Percentiles rank a stretch among this genome's conserved stretches.
Evolutionary conservation across 176 grass and related monocot genomes (phyloP).

Genomic region (Avena eriantha): DNA sequence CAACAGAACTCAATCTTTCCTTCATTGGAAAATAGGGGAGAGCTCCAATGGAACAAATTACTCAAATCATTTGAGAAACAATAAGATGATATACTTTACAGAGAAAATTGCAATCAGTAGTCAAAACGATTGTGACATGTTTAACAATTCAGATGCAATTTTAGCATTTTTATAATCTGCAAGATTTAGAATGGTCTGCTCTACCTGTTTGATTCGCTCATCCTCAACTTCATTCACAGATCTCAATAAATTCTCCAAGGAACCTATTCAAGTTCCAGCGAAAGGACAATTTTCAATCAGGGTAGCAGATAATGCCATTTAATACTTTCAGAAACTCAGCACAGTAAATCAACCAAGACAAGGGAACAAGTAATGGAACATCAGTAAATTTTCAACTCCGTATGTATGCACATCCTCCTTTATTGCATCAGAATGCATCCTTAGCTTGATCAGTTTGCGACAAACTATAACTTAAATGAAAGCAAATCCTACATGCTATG

Average conservation of each 20-base stretch:
- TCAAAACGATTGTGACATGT: conserved; percentile 20
- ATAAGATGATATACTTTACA: conserved; percentile 25
- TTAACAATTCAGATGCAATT: conserved; percentile 4
- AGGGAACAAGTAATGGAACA: conserved; percentile 14
- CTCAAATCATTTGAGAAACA: conserved; percentile 9
- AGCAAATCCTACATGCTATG: conserved; percentile 18
- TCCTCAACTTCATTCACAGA: conserved; percentile 81
- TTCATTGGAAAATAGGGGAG: not conserved
- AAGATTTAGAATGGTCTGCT: not conserved
- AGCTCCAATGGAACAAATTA: conserved; percentile 14
- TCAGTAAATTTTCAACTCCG: not conserved
- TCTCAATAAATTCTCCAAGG: conserved; percentile 85
- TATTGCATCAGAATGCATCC: conserved; percentile 17
- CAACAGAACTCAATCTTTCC: conserved; percentile 20
- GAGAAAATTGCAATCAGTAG: conserved; percentile 13
- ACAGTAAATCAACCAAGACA: conserved; percentile 33
- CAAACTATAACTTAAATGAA: conserved; percentile 10
- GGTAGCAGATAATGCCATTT: not conserved
- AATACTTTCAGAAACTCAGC: conserved; percentile 4
- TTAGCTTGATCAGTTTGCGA: conserved; percentile 25
- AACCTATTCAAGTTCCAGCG: conserved; percentile 59
- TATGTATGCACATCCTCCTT: conserved; percentile 16
- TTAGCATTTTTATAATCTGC: conserved; percentile 14
- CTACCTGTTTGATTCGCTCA: conserved; percentile 77
- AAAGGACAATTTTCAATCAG: conserved; percentile 42